Base-by-base conservation (phyloP, 2,329 filamentous ascomycete genomes). In the Colletotrichum zoysiae region DNA sequence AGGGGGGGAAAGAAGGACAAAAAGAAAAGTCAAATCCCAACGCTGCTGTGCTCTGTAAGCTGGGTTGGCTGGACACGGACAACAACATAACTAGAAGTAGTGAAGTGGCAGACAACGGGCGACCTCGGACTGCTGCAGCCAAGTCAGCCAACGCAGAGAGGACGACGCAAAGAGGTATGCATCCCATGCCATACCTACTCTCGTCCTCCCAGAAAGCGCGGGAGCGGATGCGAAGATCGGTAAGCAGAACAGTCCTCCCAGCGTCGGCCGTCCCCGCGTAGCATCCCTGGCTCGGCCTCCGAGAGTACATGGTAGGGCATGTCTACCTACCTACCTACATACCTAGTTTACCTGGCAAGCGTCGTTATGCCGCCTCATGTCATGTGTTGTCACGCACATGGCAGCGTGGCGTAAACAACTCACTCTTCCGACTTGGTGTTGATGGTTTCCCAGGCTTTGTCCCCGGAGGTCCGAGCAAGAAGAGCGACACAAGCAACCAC, bases 391-490 rank as follows among this genome's bases (percentile, higher is more conserved):
- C 40, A 48, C 26, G 46, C 51, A 66, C 50, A 51, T 60, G n/a
- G 65, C 58, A 23, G 51, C 58, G 26, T 69, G 55, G 69, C 59
- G 53, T 65, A 65, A 38, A 55, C 40, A 71, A 64, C 38, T 64
- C 65, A 53, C 59, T 42, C 35, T 23, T 55, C 58, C 59, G 58
- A 64, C 65, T n/a, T 40, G 60, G 7, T 11, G n/a, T 30, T 33
- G 38, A n/a, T 42, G 23, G 16, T n/a, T 23, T 70, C 59, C 38
- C 20, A 42, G 18, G 26, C 53, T 55, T 55, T 60, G 58, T 35
- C 48, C 48, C 59, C 69, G 69, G 69, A 71, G 46, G 59, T 71
- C 69, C 69, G 69, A 69, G 69, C 65, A 40, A 40, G 55, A 38
- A 33, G 65, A 68, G 68, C 65, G 68, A 26, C 51, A 46, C 35